Conservation (phyloP, 2,329 filamentous ascomycete species). For the Geosmithia putterillii region DNA sequence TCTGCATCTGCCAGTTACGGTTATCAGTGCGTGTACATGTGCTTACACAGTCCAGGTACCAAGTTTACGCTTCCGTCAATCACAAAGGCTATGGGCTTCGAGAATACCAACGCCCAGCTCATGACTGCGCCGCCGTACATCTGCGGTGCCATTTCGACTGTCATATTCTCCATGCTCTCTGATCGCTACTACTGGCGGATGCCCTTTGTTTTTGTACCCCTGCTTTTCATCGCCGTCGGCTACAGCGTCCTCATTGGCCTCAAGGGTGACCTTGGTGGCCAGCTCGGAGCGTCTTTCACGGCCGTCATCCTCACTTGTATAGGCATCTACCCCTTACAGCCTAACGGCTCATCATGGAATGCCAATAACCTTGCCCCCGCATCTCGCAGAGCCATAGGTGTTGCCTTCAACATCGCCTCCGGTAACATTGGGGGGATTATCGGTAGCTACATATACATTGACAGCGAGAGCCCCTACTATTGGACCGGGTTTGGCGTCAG, state of each 20-base stretch:
- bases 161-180: constrained; percentile 40
- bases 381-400: constrained; percentile 52
- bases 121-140: constrained; percentile 51
- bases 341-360: constrained; percentile 69
- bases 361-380: constrained; percentile 58
- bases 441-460: constrained; percentile 4
- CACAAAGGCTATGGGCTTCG: constrained; percentile 45
- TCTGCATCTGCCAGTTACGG: background rate
- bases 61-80: constrained; percentile 52
- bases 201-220: constrained; percentile 41
- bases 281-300: constrained; percentile 45
- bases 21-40: background rate
- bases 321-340: constrained; percentile 68
- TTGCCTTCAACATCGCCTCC: constrained; percentile 51
- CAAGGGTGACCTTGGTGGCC: constrained; percentile 46
- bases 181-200: constrained; percentile 39
- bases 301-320: constrained; percentile 60
- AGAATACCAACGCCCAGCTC: constrained; percentile 45
- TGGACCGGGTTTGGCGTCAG: constrained; percentile 16
- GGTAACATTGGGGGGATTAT: constrained; percentile 42
- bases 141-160: constrained; percentile 47
- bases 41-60: constrained; percentile 28
- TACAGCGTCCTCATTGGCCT: constrained; percentile 49
- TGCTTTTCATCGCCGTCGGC: constrained; percentile 40
- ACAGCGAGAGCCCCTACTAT: constrained; percentile 10